These are phyloP conservation scores for Hsuehochloa calcarea DNA, from an alignment of 176 grass and related monocot species.

Conservation along the genomic window DNA sequence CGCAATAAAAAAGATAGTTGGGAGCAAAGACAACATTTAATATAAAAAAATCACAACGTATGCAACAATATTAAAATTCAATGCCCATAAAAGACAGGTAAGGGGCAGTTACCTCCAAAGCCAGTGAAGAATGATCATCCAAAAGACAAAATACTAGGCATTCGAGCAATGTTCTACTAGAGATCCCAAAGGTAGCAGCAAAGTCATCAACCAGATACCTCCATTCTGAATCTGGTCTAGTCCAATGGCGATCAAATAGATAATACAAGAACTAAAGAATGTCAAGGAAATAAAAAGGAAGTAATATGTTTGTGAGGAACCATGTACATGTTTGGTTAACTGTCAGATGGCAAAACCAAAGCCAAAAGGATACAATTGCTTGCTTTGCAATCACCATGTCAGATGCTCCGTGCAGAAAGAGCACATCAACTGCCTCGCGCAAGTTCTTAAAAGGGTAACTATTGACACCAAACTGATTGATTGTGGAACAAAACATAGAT, in stretches of 20 bases:
- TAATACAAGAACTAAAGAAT: conserved; percentile 83
- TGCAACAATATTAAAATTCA: conserved; percentile 10
- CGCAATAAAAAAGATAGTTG: conserved; percentile 3
- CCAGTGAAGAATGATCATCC: conserved; percentile 69
- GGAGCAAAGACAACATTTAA: not conserved
- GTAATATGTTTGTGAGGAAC: conserved; percentile 26
- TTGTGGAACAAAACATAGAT: conserved; percentile 50
- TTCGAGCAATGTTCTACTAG: conserved; percentile 58
- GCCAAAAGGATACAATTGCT: conserved; percentile 82
- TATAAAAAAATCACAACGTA: not conserved
- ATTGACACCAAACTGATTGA: conserved; percentile 48
- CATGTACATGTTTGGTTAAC: not conserved
- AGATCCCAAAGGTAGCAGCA: conserved; percentile 70
- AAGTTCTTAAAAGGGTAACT: conserved; percentile 80
- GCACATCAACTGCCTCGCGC: conserved; percentile 68
- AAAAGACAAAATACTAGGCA: conserved; percentile 84
- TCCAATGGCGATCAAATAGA: conserved; percentile 95
- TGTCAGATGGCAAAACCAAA: conserved; percentile 38
- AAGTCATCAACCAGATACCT: conserved; percentile 88
- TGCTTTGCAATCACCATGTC: conserved; percentile 90
- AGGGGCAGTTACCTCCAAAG: conserved; percentile 72
- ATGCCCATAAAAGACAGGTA: conserved; percentile 18
- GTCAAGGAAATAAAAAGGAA: conserved; percentile 46
- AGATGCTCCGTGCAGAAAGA: conserved; percentile 80
- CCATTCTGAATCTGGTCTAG: conserved; percentile 72